Evolutionary conservation across 768 basidiomycete genomes (phyloP).

Genomic region (Mycena metata): DNA sequence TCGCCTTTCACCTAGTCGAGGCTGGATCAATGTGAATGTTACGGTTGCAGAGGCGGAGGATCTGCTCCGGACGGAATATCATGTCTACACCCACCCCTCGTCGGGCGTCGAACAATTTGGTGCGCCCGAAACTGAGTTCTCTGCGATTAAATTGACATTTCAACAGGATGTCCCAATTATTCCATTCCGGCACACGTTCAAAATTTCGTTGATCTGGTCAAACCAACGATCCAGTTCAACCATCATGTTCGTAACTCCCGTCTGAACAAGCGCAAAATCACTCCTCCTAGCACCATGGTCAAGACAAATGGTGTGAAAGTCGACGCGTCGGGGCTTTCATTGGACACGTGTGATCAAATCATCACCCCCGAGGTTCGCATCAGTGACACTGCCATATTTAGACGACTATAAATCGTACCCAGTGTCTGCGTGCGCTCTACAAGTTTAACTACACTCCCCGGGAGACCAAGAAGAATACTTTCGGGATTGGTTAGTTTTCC

Average conservation of each 20-base stretch:
- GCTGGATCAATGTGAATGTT: slow-evolving; percentile 58
- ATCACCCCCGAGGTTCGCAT: slow-evolving; percentile 57
- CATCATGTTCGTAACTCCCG: slow-evolving; percentile 37
- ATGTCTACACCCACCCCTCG: slow-evolving; percentile 55
- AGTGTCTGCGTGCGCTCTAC: slow-evolving; percentile 58
- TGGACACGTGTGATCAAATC: slow-evolving; percentile 50
- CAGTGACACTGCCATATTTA: no score
- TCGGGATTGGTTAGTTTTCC: slow-evolving; percentile 50
- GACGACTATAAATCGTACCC: no score
- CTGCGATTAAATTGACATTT: neutral
- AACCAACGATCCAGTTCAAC: slow-evolving; percentile 60
- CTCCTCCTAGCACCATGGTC: slow-evolving; percentile 24
- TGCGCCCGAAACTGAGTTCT: slow-evolving; percentile 37
- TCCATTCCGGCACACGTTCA: slow-evolving; percentile 54
- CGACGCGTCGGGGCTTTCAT: slow-evolving; percentile 1
- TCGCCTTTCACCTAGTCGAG: slow-evolving; percentile 46
- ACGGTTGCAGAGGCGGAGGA: slow-evolving; percentile 59
- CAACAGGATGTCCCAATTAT: slow-evolving; percentile 54
- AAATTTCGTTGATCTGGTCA: slow-evolving; percentile 58
- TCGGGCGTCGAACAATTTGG: slow-evolving; percentile 54
- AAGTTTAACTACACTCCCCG: slow-evolving; percentile 48
- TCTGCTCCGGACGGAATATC: slow-evolving; percentile 57
- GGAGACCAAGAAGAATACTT: slow-evolving; percentile 50
- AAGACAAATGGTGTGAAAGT: slow-evolving; percentile 35
- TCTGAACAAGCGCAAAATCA: slow-evolving; percentile 24